A percentile compares a stretch with the other conserved stretches of the same genome.
These are phyloP conservation scores for Hyphopichia pseudoburtonii DNA, from an alignment of 1,139 yeast species.

Conservation along the genomic window DNA sequence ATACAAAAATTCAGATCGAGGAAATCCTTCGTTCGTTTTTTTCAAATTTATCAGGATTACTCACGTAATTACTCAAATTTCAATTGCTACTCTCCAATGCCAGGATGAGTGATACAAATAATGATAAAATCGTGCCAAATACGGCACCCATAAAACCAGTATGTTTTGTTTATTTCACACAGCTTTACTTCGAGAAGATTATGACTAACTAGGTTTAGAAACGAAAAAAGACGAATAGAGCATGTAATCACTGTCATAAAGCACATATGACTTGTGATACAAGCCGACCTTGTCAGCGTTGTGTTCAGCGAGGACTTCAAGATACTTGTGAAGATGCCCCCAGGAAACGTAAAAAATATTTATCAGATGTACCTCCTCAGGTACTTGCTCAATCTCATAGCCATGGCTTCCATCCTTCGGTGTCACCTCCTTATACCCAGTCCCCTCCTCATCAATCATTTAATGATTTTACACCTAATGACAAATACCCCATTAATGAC, in stretches of 20 bases:
- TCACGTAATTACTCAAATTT: too few relatives aligned
- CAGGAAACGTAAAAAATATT: conserved; percentile 78
- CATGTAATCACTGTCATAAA: conserved; percentile 83
- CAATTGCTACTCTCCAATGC: too few relatives aligned
- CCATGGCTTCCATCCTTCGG: too few relatives aligned
- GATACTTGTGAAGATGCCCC: conserved; percentile 88
- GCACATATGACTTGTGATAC: conserved; percentile 89
- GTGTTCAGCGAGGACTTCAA: conserved; percentile 67
- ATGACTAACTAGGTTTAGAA: conserved; percentile 22
- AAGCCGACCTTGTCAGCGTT: conserved; percentile 77
- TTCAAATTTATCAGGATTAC: too few relatives aligned
- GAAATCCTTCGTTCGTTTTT: too few relatives aligned
- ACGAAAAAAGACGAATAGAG: conserved; percentile 67
- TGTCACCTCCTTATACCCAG: neutral
- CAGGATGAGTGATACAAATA: neutral
- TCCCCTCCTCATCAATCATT: neutral
- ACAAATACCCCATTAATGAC: too few relatives aligned
- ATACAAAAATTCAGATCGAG: too few relatives aligned
- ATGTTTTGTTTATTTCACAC: too few relatives aligned
- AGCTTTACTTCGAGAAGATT: neutral
- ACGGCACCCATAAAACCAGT: conserved; percentile 1
- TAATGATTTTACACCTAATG: too few relatives aligned
- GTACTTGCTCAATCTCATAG: conserved; percentile 11
- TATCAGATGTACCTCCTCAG: conserved; percentile 52
- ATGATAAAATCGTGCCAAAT: conserved; percentile 1